Conservation (phyloP, 2,329 filamentous ascomycete species). For the Fusarium chuoi region DNA sequence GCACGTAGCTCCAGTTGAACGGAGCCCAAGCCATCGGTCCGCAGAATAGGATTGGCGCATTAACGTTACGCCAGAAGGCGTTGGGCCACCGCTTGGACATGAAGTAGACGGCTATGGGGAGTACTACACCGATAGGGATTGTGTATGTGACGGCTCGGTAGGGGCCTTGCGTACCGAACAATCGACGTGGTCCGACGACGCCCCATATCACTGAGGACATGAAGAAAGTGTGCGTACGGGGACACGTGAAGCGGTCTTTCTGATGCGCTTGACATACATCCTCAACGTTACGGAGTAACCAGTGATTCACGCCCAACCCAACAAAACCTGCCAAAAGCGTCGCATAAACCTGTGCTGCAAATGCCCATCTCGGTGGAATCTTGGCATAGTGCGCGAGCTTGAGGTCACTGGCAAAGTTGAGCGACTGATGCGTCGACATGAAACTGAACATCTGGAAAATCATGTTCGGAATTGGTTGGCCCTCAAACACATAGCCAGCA, state of each 20-base stretch:
- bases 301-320: conserved; percentile 69
- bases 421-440: conserved; percentile 68
- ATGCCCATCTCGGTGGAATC: conserved; percentile 64
- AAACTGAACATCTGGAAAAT: conserved; percentile 76
- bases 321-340: conserved; percentile 64
- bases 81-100: conserved; percentile 32
- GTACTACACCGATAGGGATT: conserved; percentile 30
- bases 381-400: conserved; percentile 73
- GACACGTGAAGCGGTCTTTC: conserved; percentile 62
- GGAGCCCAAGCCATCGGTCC: conserved; percentile 42
- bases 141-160: conserved; percentile 35
- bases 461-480: conserved; percentile 74
- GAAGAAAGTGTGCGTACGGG: conserved; percentile 63
- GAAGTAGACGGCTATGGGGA: conserved; percentile 35
- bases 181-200: conserved; percentile 71
- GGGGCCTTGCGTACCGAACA: conserved; percentile 57
- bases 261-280: conserved; percentile 64
- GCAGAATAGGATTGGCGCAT: conserved; percentile 38
- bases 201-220: conserved; percentile 75
- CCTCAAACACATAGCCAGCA: conserved; percentile 73
- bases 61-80: conserved; percentile 38
- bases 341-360: conserved; percentile 64
- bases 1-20: conserved; percentile 44
- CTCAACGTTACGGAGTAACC: conserved; percentile 65
- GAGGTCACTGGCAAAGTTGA: conserved; percentile 68